phyloP scores from a whole-genome alignment of 495 filamentous ascomycete species.

The Penicillium canariense region DNA sequence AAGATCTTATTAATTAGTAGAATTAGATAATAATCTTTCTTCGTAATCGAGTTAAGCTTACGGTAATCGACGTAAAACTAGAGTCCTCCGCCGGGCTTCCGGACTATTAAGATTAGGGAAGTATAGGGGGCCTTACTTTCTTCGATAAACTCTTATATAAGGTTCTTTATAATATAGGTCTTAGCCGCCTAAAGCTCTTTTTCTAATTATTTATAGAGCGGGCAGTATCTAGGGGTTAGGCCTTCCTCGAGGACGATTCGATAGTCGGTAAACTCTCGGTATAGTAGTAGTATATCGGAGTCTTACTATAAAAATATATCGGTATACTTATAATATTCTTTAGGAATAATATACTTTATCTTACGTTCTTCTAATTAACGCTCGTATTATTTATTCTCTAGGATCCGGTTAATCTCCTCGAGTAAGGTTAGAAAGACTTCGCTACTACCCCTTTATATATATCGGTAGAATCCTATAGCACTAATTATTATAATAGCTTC shows the following conservation, averaged over 20 bases:
- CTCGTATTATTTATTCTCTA: too few species aligned
- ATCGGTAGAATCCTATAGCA: too few species aligned
- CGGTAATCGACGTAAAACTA: constrained; percentile 47
- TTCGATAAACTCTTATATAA: constrained; percentile 39
- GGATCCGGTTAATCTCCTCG: too few species aligned
- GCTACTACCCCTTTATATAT: too few species aligned
- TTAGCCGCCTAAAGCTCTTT: background rate
- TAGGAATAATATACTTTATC: too few species aligned
- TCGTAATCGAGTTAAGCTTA: constrained; percentile 40
- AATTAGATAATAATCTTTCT: constrained; percentile 44
- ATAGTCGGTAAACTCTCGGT: background rate
- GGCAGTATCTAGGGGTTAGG: background rate
- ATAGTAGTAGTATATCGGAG: background rate
- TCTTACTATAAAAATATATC: constrained; percentile 9
- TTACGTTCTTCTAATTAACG: too few species aligned
- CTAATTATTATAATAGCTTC: too few species aligned
- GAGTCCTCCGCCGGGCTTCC: constrained; percentile 32
- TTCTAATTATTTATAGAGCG: background rate
- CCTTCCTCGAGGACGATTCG: background rate
- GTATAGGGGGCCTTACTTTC: constrained; percentile 14
- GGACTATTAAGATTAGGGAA: constrained; percentile 34
- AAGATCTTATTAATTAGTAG: constrained; percentile 47
- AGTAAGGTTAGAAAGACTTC: too few species aligned
- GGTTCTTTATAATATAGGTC: constrained; percentile 5
- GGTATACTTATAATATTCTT: background rate